Evolutionary conservation across 495 filamentous ascomycete species (phyloP), one percentile per base, ranked within the genome.

Genomic region (Aspergillus avenaceus): DNA sequence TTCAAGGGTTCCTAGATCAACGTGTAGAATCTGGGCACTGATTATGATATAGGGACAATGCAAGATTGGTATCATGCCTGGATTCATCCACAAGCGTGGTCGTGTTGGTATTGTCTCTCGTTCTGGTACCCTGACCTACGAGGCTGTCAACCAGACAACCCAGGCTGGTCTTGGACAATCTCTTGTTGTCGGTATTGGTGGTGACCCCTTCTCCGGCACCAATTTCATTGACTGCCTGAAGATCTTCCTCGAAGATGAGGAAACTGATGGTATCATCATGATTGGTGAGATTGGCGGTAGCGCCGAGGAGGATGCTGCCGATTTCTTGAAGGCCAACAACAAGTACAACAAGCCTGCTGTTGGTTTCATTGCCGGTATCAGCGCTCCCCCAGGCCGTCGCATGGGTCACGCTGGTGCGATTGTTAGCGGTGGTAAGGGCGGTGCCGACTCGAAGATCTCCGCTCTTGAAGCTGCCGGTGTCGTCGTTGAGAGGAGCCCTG

Each of bases 61-160:
- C 83, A 99, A 99, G 79, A 99, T 99, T 68, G 93, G 93, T 64
- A 99, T 99, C 76, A 99, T 99, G 93, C 93, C 93, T 36, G 93
- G 93, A 61, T 96, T 97, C 80, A 97, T 99, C 77, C 93, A 99
- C 82, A 97, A 99, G 83, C 90, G 93, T 63, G 93, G 93, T 55
- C 90, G 93, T 61, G 87, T 99, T 64, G 93, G 93, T 66, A 97
- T 99, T 69, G 93, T 99, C 71, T 96, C 91, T 60, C 87, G 93
- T 55, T 97, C 95, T 57, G 93, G 93, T 65, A 99, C 93, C 53
- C 84, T 99, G 47, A 99, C 93, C 55, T 99, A 99, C 75, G 93
- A 99, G 77, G 93, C 93, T 61, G 93, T 99, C 70, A 99, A 97
- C 82, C 93, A 99, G 78, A 99, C 93, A 50, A 97, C 93, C 45